Evolutionary conservation across 805 yeast species (phyloP).

Genomic region (Monosporozyma aerobia): DNA sequence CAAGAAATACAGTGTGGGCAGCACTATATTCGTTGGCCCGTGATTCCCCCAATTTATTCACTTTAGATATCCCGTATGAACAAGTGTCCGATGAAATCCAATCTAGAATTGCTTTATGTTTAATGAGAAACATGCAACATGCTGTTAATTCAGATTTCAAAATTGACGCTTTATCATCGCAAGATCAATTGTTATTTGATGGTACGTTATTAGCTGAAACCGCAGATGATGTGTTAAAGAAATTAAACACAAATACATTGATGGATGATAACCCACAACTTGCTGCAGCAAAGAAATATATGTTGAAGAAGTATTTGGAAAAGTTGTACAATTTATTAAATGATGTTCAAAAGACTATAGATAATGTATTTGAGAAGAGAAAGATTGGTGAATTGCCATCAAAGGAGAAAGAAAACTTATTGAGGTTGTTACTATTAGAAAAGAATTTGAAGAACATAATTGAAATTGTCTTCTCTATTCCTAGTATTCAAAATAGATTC

Average conservation of each 20-base stretch:
- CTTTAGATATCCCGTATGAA: conserved; percentile 58
- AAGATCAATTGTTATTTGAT: conserved; percentile 62
- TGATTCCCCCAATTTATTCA: conserved; percentile 52
- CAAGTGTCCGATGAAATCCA: conserved; percentile 51
- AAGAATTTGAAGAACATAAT: conserved; percentile 52
- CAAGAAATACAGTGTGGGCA: conserved; percentile 52
- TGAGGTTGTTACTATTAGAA: conserved; percentile 61
- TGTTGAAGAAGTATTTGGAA: conserved; percentile 33
- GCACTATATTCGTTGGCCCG: conserved; percentile 61
- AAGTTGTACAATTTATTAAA: conserved; percentile 31
- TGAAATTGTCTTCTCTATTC: conserved; percentile 25
- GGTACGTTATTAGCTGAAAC: conserved; percentile 65
- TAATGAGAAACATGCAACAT: conserved; percentile 74
- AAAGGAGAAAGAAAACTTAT: conserved; percentile 66
- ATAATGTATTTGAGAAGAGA: conserved; percentile 50
- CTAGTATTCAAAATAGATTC: conserved; percentile 12
- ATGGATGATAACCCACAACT: conserved; percentile 23
- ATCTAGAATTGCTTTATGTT: conserved; percentile 66
- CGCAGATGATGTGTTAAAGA: conserved; percentile 53
- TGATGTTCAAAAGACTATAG: conserved; percentile 42
- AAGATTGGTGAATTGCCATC: conserved; percentile 43
- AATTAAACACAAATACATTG: conserved; percentile 25
- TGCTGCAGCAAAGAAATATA: conserved; percentile 26
- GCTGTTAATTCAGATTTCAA: conserved; percentile 33
- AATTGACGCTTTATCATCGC: conserved; percentile 28